phyloP scores from a whole-genome alignment of 495 filamentous ascomycete genomes.

The Lepraria neglecta region DNA sequence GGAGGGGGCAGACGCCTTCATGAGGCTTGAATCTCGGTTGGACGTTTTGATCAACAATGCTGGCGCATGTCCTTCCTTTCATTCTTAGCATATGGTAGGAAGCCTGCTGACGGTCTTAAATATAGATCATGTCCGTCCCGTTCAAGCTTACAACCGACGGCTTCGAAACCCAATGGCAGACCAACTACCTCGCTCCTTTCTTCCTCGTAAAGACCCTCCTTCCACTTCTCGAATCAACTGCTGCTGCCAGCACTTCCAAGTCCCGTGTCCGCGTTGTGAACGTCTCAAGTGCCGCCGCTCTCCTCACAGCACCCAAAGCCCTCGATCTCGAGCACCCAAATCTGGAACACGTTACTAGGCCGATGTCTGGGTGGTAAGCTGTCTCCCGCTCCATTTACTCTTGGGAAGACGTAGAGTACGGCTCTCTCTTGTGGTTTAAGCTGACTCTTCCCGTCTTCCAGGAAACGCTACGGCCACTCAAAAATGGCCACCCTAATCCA shows the following conservation, averaged over 20 bases:
- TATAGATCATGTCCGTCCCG: slow-evolving; percentile 44
- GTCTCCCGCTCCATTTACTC: not conserved
- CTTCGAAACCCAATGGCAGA: slow-evolving; percentile 36
- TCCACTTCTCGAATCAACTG: slow-evolving; percentile 25
- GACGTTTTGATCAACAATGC: slow-evolving; percentile 58
- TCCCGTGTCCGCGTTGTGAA: slow-evolving; percentile 39
- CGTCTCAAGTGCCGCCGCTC: slow-evolving; percentile 36
- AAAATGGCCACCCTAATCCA: slow-evolving; percentile 18
- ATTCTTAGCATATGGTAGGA: no score
- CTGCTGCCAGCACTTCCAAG: slow-evolving; percentile 30
- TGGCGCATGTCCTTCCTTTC: slow-evolving; percentile 28
- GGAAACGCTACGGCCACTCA: slow-evolving; percentile 26
- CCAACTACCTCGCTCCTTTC: slow-evolving; percentile 42
- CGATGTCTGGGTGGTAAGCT: slow-evolving; percentile 17
- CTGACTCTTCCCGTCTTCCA: not conserved
- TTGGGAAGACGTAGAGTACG: no score
- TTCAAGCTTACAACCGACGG: slow-evolving; percentile 30
- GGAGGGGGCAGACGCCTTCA: slow-evolving; percentile 29
- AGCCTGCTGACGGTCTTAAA: slow-evolving; percentile 21
- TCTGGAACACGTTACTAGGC: slow-evolving; percentile 16
- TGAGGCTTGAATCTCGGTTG: slow-evolving; percentile 28
- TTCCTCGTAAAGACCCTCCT: slow-evolving; percentile 39
- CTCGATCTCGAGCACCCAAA: slow-evolving; percentile 34
- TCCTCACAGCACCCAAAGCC: slow-evolving; percentile 30
- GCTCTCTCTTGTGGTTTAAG: not conserved